These are phyloP conservation scores for Xylariaceae sp. DNA, from an alignment of 2,329 filamentous ascomycete genomes.

Conservation along the genomic window DNA sequence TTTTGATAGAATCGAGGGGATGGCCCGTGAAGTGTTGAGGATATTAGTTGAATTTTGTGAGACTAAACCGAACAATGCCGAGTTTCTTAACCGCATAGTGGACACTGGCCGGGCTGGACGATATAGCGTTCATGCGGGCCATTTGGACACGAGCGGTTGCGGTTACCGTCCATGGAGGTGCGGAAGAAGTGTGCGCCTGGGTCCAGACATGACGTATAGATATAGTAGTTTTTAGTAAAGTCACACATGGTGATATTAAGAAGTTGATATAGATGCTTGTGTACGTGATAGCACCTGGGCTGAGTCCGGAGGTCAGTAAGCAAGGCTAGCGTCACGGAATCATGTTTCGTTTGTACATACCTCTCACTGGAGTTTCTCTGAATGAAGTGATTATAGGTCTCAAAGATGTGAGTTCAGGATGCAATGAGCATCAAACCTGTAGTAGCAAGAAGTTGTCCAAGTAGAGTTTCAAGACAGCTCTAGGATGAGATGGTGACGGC, in stretches of 20 bases:
- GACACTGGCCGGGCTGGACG: slow-evolving; percentile 66
- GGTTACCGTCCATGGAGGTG: slow-evolving; percentile 68
- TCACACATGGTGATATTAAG: slow-evolving; percentile 52
- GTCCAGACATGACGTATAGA: slow-evolving; percentile 71
- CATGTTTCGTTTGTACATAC: slow-evolving; percentile 9
- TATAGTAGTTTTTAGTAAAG: slow-evolving; percentile 77
- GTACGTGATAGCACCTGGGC: neutral
- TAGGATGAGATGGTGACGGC: slow-evolving; percentile 24
- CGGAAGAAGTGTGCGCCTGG: slow-evolving; percentile 72
- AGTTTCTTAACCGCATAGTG: slow-evolving; percentile 47
- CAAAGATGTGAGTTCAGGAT: slow-evolving; percentile 5
- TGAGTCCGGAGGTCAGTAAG: slow-evolving; percentile 7
- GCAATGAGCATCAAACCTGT: slow-evolving; percentile 2
- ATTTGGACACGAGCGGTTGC: slow-evolving; percentile 59
- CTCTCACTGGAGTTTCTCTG: neutral
- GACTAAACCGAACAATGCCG: neutral
- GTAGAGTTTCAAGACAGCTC: slow-evolving; percentile 16
- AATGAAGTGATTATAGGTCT: slow-evolving; percentile 1
- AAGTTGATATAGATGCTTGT: slow-evolving; percentile 9
- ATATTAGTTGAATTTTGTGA: slow-evolving; percentile 2
- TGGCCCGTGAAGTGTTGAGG: slow-evolving; percentile 1
- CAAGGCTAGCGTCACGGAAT: neutral
- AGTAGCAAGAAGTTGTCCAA: slow-evolving; percentile 2
- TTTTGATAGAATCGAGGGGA: slow-evolving; percentile 5
- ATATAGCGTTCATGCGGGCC: slow-evolving; percentile 77